phyloP scores from a whole-genome alignment of 192 early-diverging fungal species.

The Coemansia sp. region DNA sequence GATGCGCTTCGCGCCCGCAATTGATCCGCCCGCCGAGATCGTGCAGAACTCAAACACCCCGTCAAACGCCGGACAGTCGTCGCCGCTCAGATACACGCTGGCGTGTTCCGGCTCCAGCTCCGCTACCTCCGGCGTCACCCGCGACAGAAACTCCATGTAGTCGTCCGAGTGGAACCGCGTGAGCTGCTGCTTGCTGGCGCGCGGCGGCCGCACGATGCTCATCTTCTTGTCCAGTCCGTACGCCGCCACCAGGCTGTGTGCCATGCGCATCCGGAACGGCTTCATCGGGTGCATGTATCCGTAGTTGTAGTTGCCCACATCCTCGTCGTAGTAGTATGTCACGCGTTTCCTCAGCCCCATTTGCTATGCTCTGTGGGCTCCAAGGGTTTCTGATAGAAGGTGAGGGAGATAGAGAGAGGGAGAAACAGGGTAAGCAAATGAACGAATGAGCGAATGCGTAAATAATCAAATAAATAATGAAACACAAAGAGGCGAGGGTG shows the following conservation, averaged over 20 bases:
- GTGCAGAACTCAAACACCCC: constrained; percentile 94
- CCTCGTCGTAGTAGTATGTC: constrained; percentile 56
- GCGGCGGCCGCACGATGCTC: constrained; percentile 76
- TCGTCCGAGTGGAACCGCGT: constrained; percentile 93
- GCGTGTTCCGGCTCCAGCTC: constrained; percentile 62
- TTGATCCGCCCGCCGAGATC: constrained; percentile 89
- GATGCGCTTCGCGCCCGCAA: constrained; percentile 89
- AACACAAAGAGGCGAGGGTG: not conserved
- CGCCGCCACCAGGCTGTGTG: constrained; percentile 89
- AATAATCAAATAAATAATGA: not conserved
- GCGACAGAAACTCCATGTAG: constrained; percentile 88
- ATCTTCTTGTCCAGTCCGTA: constrained; percentile 96
- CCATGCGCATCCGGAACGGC: constrained; percentile 93
- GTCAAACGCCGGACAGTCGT: constrained; percentile 98
- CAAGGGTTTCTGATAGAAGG: no score
- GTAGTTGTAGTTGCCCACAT: constrained; percentile 86
- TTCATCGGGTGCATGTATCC: constrained; percentile 98
- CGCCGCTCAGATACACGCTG: constrained; percentile 77
- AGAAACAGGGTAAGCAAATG: constrained; percentile 4
- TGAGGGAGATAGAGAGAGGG: not conserved
- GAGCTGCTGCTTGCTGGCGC: constrained; percentile 86
- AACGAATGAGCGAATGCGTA: not conserved
- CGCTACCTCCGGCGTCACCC: constrained; percentile 73
- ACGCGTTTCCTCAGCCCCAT: constrained; percentile 51
- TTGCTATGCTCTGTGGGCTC: not conserved